Percentiles rank a stretch among this genome's conserved stretches.
Evolutionary conservation across 768 basidiomycete genomes (phyloP).

Genomic region (Mycena vulgaris): DNA sequence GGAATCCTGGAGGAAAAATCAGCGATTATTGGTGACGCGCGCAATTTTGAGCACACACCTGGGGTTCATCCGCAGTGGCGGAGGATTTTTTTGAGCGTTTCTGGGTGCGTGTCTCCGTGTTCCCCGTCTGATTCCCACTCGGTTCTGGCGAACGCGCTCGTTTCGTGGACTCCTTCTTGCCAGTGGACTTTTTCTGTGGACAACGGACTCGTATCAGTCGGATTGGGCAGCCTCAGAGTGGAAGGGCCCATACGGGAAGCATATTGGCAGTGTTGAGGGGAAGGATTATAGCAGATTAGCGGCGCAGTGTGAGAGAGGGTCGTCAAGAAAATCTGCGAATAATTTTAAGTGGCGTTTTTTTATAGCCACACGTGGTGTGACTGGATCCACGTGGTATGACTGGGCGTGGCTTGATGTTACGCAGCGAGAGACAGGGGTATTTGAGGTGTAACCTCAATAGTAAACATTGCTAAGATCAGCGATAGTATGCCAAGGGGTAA

Average conservation of each 20-base stretch:
- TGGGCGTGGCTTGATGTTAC: too few relatives aligned
- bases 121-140: not conserved
- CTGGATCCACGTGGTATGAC: too few relatives aligned
- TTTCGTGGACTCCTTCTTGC: not conserved
- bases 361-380: too few relatives aligned
- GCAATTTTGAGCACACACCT: not conserved
- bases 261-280: not conserved
- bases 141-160: constrained; percentile 14
- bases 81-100: constrained; percentile 8
- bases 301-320: not conserved
- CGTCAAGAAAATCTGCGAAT: too few relatives aligned
- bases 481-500: too few relatives aligned
- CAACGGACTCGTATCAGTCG: not conserved
- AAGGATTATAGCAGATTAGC: not conserved
- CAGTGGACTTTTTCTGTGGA: constrained; percentile 9
- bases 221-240: not conserved
- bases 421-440: too few relatives aligned
- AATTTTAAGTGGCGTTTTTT: too few relatives aligned
- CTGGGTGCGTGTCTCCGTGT: not conserved
- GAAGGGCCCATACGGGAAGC: not conserved
- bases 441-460: too few relatives aligned
- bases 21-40: not conserved
- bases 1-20: not conserved
- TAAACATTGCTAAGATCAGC: too few relatives aligned
- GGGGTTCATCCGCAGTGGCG: not conserved